Conservation (phyloP, 345 rosid genomes). For the Eucalyptus microcorys region DNA sequence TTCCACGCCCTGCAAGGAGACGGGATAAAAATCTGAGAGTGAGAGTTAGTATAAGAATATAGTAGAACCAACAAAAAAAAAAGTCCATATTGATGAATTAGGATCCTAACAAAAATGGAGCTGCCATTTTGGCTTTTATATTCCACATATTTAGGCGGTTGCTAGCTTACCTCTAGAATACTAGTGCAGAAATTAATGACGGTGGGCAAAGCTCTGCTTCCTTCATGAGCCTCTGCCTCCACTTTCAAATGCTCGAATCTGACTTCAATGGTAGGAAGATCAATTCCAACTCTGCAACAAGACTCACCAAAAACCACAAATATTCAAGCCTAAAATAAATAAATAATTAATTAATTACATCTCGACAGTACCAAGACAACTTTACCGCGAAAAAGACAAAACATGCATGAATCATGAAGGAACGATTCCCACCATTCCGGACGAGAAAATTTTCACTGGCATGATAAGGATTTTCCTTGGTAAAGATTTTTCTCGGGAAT, state of each 20-base stretch:
- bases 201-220: conserved; percentile 61
- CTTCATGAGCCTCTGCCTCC: conserved; percentile 48
- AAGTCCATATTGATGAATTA: background rate
- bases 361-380: background rate
- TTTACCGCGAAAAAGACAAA: background rate
- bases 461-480: background rate
- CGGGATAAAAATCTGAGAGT: too few species aligned
- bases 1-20: too few species aligned
- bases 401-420: background rate
- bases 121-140: background rate
- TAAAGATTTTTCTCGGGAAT: too few species aligned
- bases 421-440: background rate
- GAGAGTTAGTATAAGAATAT: too few species aligned
- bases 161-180: conserved; percentile 18
- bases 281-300: conserved; percentile 32
- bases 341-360: background rate
- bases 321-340: background rate
- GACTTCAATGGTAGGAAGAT: conserved; percentile 41
- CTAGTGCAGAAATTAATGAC: conserved; percentile 11
- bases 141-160: background rate
- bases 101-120: background rate
- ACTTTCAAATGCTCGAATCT: conserved; percentile 30
- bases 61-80: too few species aligned
- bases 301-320: background rate
- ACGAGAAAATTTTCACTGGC: background rate